Conservation (phyloP, 2,329 filamentous ascomycete species). For the Claviceps sp. region DNA sequence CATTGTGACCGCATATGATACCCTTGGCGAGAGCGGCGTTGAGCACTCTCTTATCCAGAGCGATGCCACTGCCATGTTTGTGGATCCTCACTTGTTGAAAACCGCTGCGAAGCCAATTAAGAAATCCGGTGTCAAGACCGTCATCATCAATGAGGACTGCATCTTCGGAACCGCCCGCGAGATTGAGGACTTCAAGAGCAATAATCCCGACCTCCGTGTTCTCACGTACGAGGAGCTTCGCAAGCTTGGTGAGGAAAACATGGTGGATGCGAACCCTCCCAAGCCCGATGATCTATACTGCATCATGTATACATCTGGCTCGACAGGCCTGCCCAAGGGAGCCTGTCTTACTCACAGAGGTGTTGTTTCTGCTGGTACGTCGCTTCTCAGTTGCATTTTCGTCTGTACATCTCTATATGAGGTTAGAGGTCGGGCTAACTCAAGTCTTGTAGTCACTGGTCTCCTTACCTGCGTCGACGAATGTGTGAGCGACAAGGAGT, state of each 20-base stretch:
- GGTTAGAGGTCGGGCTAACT: background rate
- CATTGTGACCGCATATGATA: conserved; percentile 92
- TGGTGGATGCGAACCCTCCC: conserved; percentile 57
- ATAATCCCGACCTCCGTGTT: conserved; percentile 38
- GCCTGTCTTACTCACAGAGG: conserved; percentile 70
- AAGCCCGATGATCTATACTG: conserved; percentile 69
- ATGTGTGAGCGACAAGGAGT: conserved; percentile 64
- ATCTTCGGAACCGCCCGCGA: conserved; percentile 37
- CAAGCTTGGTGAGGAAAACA: conserved; percentile 50
- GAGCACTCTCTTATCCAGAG: conserved; percentile 79
- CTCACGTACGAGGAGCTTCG: conserved; percentile 42
- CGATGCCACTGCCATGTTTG: conserved; percentile 68
- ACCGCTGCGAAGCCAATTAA: conserved; percentile 44
- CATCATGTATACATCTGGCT: conserved; percentile 78
- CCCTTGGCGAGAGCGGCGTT: conserved; percentile 71
- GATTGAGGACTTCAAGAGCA: conserved; percentile 42
- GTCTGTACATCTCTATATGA: background rate
- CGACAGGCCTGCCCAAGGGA: conserved; percentile 80
- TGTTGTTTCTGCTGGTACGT: conserved; percentile 56
- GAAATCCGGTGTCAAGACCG: conserved; percentile 39
- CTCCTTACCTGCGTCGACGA: conserved; percentile 65
- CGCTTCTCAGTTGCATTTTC: conserved; percentile 7
- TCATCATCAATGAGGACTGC: conserved; percentile 50
- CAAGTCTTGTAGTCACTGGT: conserved; percentile 49
- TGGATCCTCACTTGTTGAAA: conserved; percentile 65